These are phyloP conservation scores for Vaucheria bursata DNA, from an alignment of 352 stramenopile genomes.

Conservation along the genomic window DNA sequence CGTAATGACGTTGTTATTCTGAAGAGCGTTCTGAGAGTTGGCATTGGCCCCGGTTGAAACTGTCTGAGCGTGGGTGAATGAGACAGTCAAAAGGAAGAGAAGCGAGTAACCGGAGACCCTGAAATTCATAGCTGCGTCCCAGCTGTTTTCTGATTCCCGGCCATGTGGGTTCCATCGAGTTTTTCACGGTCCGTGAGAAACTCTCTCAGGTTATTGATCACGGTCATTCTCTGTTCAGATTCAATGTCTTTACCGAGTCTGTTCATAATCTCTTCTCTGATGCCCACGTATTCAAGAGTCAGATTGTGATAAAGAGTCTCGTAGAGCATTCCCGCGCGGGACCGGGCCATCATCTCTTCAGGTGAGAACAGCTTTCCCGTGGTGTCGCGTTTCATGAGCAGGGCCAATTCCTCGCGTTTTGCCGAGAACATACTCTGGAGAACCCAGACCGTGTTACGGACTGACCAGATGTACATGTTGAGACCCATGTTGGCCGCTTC, in stretches of 20 bases:
- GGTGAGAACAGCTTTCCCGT: background rate
- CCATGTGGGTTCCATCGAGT: background rate
- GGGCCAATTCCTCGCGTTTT: background rate
- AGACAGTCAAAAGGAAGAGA: background rate
- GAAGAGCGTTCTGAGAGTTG: no score
- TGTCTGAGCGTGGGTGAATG: background rate
- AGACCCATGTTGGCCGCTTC: background rate
- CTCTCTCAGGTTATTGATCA: background rate
- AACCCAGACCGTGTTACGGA: conserved; percentile 1
- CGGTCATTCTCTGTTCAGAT: background rate
- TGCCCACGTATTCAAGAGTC: background rate
- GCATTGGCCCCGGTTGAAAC: background rate
- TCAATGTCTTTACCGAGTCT: background rate
- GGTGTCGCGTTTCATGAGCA: background rate
- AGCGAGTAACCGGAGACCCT: background rate
- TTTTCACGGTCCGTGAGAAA: background rate
- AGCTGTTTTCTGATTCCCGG: no score
- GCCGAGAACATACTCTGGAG: background rate
- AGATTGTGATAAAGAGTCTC: background rate
- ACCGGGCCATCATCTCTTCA: no score
- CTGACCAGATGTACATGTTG: background rate
- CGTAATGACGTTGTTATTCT: no score
- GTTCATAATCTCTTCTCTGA: background rate
- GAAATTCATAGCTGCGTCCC: no score
- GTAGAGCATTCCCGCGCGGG: background rate